Percentiles rank a stretch among this genome's conserved stretches.
phyloP scores from a whole-genome alignment of 805 yeast species.

The Yamadazyma tumulicola region DNA sequence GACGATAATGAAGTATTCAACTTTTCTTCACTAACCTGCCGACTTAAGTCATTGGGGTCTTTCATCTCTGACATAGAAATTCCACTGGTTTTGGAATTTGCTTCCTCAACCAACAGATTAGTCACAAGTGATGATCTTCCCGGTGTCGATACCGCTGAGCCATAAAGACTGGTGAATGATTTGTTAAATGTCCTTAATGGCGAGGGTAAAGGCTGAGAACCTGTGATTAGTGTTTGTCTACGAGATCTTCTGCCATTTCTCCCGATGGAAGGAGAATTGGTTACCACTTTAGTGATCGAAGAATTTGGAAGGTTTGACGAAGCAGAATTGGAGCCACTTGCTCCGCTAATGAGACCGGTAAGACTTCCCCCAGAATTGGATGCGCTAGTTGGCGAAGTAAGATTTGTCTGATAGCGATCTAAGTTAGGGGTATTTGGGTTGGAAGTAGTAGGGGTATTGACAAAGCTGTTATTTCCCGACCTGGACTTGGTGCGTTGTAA shows the following conservation, averaged over 20 bases:
- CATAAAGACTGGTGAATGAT: constrained; percentile 35
- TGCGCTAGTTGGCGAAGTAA: constrained; percentile 1
- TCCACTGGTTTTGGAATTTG: constrained; percentile 11
- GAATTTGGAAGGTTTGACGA: no score
- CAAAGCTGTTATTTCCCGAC: constrained; percentile 10
- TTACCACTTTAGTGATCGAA: constrained; percentile 5
- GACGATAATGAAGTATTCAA: constrained; percentile 38
- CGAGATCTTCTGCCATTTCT: constrained; percentile 54
- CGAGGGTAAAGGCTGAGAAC: constrained; percentile 90
- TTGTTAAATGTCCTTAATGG: constrained; percentile 64
- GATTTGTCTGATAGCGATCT: constrained; percentile 1
- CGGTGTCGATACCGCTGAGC: constrained; percentile 39
- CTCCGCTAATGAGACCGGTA: constrained; percentile 8
- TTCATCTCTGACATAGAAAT: constrained; percentile 16
- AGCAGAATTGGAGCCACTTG: not conserved
- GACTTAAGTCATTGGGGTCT: constrained; percentile 7
- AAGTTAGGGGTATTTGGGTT: constrained; percentile 14
- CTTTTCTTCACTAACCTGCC: constrained; percentile 3
- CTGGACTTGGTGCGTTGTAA: constrained; percentile 37
- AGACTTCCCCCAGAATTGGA: no score
- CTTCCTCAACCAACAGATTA: constrained; percentile 8
- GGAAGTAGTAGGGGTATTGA: constrained; percentile 12
- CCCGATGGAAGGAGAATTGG: constrained; percentile 36
- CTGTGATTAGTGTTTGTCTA: constrained; percentile 77
- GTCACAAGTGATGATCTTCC: constrained; percentile 17